phyloP scores from a whole-genome alignment of 2,329 filamentous ascomycete species.

The Fusarium tanahbumbuense region DNA sequence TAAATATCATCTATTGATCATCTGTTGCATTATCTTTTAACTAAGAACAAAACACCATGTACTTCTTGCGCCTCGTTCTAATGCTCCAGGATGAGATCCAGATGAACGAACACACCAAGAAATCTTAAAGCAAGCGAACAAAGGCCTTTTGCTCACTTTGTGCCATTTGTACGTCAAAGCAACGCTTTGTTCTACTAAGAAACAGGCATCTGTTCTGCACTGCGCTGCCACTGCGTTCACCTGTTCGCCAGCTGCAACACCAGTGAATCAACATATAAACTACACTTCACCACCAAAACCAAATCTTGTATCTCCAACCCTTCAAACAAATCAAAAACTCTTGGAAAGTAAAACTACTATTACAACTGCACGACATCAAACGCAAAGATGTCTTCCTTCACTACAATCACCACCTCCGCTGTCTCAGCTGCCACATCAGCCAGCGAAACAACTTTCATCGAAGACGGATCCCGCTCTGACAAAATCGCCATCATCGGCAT shows the following conservation, averaged over 20 bases:
- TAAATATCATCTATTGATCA: not conserved
- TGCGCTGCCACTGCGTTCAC: not conserved
- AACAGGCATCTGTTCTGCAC: not conserved
- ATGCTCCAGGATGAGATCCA: not conserved
- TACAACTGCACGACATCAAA: not conserved
- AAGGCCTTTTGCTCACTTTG: not conserved
- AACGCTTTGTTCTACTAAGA: not conserved
- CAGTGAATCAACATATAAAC: not conserved
- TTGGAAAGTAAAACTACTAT: not conserved
- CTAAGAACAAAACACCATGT: not conserved
- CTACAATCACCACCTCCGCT: conserved; percentile 8
- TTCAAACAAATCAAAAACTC: not conserved
- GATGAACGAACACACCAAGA: not conserved
- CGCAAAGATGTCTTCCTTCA: conserved; percentile 18
- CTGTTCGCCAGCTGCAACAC: not conserved
- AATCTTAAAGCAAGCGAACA: not conserved
- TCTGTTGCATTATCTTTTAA: not conserved
- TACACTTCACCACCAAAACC: not conserved
- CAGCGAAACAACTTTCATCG: not conserved
- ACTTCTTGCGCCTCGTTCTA: not conserved
- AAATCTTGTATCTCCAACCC: not conserved
- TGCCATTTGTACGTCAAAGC: too few relatives aligned
- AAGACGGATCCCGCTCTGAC: not conserved
- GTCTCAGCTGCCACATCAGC: not conserved
- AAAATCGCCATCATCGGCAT: conserved; percentile 7